Evolutionary conservation across 176 grass and related monocot species (phyloP).

Genomic region (Cenchrus fungigraminus): DNA sequence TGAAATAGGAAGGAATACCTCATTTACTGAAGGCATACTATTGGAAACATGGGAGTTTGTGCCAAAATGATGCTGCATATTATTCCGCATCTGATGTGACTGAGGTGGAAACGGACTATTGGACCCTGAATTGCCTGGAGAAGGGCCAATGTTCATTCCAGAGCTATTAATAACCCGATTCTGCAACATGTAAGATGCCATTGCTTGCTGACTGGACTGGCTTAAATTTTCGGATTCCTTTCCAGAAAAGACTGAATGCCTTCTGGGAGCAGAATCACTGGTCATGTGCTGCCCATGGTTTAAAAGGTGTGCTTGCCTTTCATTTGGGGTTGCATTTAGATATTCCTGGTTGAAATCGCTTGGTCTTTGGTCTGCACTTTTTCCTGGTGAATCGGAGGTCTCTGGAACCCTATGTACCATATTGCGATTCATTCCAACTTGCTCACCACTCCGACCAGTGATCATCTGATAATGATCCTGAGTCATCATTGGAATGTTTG

Average conservation of each 20-base stretch:
- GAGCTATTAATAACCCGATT: constrained; percentile 57
- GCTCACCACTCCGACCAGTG: constrained; percentile 47
- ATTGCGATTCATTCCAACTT: constrained; percentile 61
- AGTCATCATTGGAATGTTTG: constrained; percentile 48
- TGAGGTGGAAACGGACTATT: constrained; percentile 51
- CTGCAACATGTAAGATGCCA: constrained; percentile 59
- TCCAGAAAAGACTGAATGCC: constrained; percentile 47
- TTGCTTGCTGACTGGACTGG: constrained; percentile 55
- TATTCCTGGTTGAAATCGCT: constrained; percentile 61
- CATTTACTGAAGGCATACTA: constrained; percentile 57
- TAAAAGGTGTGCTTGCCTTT: constrained; percentile 43
- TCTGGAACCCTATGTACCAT: constrained; percentile 44
- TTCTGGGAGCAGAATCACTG: constrained; percentile 48
- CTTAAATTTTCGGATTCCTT: constrained; percentile 43
- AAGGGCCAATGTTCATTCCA: constrained; percentile 63
- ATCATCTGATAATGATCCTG: constrained; percentile 56
- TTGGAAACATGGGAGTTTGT: constrained; percentile 49
- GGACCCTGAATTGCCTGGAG: constrained; percentile 46
- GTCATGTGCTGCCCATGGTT: constrained; percentile 50
- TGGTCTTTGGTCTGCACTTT: constrained; percentile 54
- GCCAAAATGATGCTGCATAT: constrained; percentile 62
- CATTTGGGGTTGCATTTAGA: constrained; percentile 44
- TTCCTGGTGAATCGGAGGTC: constrained; percentile 64
- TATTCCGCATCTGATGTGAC: constrained; percentile 59
- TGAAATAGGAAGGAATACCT: constrained; percentile 53